Evolutionary conservation across 176 grass and related monocot genomes (phyloP), one percentile per base, ranked within the genome.

Genomic region (Elaeis guineensis): DNA sequence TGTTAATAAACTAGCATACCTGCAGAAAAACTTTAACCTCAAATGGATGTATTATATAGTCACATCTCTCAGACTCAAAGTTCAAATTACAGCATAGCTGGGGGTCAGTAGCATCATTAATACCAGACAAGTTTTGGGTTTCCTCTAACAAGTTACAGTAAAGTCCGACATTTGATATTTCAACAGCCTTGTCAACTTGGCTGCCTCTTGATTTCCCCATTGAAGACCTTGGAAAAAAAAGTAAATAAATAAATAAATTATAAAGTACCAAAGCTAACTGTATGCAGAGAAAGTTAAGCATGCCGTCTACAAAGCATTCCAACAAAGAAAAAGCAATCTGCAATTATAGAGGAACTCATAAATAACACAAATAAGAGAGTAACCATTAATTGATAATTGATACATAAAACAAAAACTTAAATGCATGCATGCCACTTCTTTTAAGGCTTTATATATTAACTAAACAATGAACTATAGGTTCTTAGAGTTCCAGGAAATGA

Each of bases 1-100:
- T 11, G 35, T 44, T 14, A 21, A 16, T 15, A 71, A 19, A 53
- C 59, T 71, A 39, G 72, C 86, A 84, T 90, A 96, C 92, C 64
- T 85, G 77, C 49, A 96, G 72, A 80, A 68, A 90, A 17, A 96
- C 35, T 58, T 69, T 82, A 51, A 96, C 67, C 66, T 80, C 61
- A 82, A 90, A 90, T 52, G 86, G 92, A 67, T 80, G 81, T 75
- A 96, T 71, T 68, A 96, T 72, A 67, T 96, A 96, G 75, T 78
- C 66, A 84, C 87, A 81, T 77, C 75, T 87, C 61, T 86, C 62
- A 44, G 68, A 60, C 62, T 78, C 75, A 67, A 82, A 79, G 58
- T 69, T 78, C 2, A 65, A 60, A 73, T 49, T 70, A 63, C 49
- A 76, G 73, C 56, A 52, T 32, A 64, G 65, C 19, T 76, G 75